Evolutionary conservation across 345 rosid genomes (phyloP).

Genomic region (Corymbia maculata): DNA sequence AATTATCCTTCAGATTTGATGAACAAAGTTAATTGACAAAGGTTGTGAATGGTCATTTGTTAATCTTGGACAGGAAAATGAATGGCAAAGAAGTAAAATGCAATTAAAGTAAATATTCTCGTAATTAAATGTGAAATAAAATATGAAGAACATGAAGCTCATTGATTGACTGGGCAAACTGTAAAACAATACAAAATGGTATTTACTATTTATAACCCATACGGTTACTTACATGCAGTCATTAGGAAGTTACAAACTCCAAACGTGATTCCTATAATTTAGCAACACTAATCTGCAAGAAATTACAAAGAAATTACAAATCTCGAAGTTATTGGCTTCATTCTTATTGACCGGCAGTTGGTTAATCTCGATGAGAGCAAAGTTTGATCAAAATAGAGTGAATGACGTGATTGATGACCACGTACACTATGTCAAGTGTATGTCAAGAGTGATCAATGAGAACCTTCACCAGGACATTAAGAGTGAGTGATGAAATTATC

Average conservation of each 20-base stretch:
- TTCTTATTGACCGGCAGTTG: neutral
- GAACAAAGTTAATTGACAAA: neutral
- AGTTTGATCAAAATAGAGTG: too few relatives aligned
- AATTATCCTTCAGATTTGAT: too few relatives aligned
- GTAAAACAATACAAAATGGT: neutral
- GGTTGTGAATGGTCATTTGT: neutral
- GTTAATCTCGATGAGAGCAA: too few relatives aligned
- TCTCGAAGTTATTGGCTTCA: neutral
- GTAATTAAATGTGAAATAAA: neutral
- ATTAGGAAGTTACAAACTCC: neutral
- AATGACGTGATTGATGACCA: too few relatives aligned
- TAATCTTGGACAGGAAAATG: neutral
- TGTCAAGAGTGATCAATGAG: too few relatives aligned
- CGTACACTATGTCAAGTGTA: too few relatives aligned
- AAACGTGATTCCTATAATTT: neutral
- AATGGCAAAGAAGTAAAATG: neutral
- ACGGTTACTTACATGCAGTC: neutral
- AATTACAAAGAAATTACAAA: neutral
- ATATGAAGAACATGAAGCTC: neutral
- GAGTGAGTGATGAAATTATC: too few relatives aligned
- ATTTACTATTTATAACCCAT: neutral
- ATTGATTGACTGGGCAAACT: neutral
- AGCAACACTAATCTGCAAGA: fast-evolving
- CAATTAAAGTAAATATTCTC: neutral
- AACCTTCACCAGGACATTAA: too few relatives aligned